Conservation (phyloP, 495 filamentous ascomycete species). For the Amphirosellinia nigrospora region DNA sequence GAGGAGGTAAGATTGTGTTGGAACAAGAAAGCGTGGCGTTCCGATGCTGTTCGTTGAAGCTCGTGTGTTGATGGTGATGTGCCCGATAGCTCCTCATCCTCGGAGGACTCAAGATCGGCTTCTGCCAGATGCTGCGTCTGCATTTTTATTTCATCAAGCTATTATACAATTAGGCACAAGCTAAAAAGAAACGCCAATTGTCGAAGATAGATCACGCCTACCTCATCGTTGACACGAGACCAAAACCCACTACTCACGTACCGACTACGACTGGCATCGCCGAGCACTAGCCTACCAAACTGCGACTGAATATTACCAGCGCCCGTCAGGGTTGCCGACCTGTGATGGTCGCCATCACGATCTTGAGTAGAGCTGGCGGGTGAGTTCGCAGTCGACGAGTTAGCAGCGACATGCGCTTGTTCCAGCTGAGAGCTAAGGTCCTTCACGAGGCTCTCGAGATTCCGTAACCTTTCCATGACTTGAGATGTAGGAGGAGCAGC, state of each 20-base stretch:
- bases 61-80: conserved; percentile 46
- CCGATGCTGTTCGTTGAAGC: conserved; percentile 49
- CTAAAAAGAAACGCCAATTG: conserved; percentile 14
- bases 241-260: conserved; percentile 62
- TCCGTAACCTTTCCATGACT: conserved; percentile 59
- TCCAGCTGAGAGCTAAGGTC: conserved; percentile 60
- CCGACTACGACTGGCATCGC: conserved; percentile 48
- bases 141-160: conserved; percentile 54
- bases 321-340: conserved; percentile 17
- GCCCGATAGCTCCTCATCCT: conserved; percentile 44
- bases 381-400: conserved; percentile 27
- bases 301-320: conserved; percentile 36
- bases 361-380: conserved; percentile 30
- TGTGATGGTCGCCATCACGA: conserved; percentile 24
- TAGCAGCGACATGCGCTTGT: conserved; percentile 40
- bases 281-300: conserved; percentile 52
- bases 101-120: conserved; percentile 48
- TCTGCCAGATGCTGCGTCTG: conserved; percentile 41
- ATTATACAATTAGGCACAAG: conserved; percentile 28
- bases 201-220: conserved; percentile 32
- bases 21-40: conserved; percentile 63
- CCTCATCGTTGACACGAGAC: conserved; percentile 61
- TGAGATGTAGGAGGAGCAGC: conserved; percentile 36
- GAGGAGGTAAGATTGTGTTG: conserved; percentile 47
- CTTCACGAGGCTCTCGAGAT: conserved; percentile 61